Percentiles rank a stretch among this genome's conserved stretches.
Conservation (phyloP, 192 early-diverging fungal genomes). For the Coemansia sp. region DNA sequence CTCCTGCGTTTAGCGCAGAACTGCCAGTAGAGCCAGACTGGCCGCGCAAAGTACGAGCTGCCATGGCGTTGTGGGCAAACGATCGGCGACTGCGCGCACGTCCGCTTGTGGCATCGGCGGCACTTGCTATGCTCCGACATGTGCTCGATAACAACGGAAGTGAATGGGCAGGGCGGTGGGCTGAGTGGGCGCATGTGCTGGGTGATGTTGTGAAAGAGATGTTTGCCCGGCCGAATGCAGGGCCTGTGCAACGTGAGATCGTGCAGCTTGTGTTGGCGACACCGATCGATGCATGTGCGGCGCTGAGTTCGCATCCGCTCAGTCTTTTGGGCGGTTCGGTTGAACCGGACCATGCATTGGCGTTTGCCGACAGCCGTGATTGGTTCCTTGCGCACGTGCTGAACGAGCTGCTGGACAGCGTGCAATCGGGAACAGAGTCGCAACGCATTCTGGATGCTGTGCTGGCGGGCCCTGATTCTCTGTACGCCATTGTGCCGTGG, state of each 20-base stretch:
- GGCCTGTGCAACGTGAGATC: constrained; percentile 16
- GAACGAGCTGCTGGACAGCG: constrained; percentile 12
- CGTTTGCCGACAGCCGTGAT: constrained; percentile 43
- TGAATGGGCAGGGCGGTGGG: constrained; percentile 34
- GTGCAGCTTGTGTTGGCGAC: constrained; percentile 18
- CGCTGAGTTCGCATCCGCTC: constrained; percentile 17
- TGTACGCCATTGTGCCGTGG: constrained; percentile 40
- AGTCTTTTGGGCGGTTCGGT: constrained; percentile 18
- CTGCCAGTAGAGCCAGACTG: constrained; percentile 45
- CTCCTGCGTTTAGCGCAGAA: constrained; percentile 23
- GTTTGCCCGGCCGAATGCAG: constrained; percentile 12
- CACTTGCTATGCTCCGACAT: constrained; percentile 7
- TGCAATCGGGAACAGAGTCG: constrained; percentile 14
- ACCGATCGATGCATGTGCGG: background rate
- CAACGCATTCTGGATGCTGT: constrained; percentile 23
- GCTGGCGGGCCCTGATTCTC: constrained; percentile 22
- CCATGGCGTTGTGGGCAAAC: constrained; percentile 21
- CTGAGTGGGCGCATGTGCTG: constrained; percentile 22
- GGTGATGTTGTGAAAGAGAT: constrained; percentile 4
- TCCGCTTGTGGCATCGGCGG: constrained; percentile 9
- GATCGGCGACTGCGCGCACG: constrained; percentile 18
- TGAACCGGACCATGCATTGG: constrained; percentile 8
- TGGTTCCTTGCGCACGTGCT: constrained; percentile 42
- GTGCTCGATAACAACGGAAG: constrained; percentile 11
- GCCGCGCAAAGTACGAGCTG: constrained; percentile 18